Evolutionary conservation across 306 rosid species (phyloP).

Genomic region (Echinosophora koreensis): DNA sequence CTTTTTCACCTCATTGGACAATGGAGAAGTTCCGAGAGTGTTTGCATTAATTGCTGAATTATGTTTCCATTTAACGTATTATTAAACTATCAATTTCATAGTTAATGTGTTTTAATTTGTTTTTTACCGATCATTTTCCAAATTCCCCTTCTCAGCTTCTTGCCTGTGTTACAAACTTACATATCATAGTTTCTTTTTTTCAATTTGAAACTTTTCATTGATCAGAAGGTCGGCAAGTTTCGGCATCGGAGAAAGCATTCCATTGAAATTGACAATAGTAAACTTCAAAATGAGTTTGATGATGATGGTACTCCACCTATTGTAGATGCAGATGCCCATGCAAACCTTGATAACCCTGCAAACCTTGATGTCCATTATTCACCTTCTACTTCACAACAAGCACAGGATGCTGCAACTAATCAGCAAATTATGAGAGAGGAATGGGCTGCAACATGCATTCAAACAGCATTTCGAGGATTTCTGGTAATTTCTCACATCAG

Average conservation of each 20-base stretch:
- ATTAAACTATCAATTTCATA: constrained; percentile 23
- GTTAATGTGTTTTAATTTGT: not conserved
- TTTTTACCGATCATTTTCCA: not conserved
- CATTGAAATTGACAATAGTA: constrained; percentile 57
- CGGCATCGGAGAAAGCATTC: constrained; percentile 73
- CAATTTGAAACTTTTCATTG: constrained; percentile 42
- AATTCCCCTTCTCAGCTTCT: not conserved
- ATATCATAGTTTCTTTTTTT: not conserved
- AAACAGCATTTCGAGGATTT: constrained; percentile 90
- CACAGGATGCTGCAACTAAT: constrained; percentile 48
- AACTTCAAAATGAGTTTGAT: constrained; percentile 60
- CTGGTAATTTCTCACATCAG: constrained; percentile 61
- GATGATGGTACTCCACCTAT: constrained; percentile 52
- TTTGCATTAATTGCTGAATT: too few species aligned
- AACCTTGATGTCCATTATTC: constrained; percentile 54
- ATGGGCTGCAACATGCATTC: constrained; percentile 81
- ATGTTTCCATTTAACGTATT: constrained; percentile 35
- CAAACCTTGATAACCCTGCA: constrained; percentile 50
- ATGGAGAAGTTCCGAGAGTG: constrained; percentile 28
- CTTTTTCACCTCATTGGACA: not conserved
- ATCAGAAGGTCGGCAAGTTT: constrained; percentile 66
- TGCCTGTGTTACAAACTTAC: not conserved
- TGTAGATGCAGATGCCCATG: constrained; percentile 55
- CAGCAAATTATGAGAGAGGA: constrained; percentile 63
- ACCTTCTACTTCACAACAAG: constrained; percentile 68